Evolutionary conservation across 805 yeast genomes (phyloP).

Genomic region (Kazachstania bromeliacearum): DNA sequence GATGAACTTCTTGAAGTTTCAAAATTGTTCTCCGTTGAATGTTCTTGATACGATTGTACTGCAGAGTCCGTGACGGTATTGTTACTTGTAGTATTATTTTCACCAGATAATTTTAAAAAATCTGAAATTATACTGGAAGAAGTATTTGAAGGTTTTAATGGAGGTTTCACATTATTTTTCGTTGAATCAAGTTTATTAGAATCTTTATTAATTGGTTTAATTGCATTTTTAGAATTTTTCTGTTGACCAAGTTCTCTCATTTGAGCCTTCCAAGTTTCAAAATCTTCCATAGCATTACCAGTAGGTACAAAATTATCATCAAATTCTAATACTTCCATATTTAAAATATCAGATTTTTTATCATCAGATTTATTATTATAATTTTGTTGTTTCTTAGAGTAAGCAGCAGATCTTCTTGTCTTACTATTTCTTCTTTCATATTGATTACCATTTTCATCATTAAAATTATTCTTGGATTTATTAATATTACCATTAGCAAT

Average conservation of each 20-base stretch:
- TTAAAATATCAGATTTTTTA: conserved; percentile 5
- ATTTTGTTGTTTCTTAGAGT: conserved; percentile 13
- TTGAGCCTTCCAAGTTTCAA: conserved; percentile 34
- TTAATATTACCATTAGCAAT: conserved; percentile 6
- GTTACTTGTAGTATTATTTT: background rate
- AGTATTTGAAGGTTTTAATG: background rate
- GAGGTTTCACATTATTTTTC: background rate
- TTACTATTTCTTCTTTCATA: conserved; percentile 17
- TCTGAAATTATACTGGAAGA: conserved; percentile 26
- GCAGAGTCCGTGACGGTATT: background rate
- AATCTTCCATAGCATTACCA: conserved; percentile 32
- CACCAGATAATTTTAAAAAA: conserved; percentile 16
- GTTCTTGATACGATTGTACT: background rate
- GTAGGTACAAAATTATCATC: conserved; percentile 27
- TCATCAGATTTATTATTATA: background rate
- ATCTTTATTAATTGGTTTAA: background rate
- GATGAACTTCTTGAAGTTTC: conserved; percentile 14
- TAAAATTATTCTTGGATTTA: background rate
- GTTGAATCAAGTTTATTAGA: background rate
- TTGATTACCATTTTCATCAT: background rate
- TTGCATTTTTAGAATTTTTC: conserved; percentile 8
- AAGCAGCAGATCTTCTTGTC: conserved; percentile 8
- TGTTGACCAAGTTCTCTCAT: conserved; percentile 31
- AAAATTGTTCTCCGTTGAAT: background rate
- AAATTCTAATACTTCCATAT: conserved; percentile 22